phyloP scores from a whole-genome alignment of 331 rosid genomes.

The Quercus tomentella region DNA sequence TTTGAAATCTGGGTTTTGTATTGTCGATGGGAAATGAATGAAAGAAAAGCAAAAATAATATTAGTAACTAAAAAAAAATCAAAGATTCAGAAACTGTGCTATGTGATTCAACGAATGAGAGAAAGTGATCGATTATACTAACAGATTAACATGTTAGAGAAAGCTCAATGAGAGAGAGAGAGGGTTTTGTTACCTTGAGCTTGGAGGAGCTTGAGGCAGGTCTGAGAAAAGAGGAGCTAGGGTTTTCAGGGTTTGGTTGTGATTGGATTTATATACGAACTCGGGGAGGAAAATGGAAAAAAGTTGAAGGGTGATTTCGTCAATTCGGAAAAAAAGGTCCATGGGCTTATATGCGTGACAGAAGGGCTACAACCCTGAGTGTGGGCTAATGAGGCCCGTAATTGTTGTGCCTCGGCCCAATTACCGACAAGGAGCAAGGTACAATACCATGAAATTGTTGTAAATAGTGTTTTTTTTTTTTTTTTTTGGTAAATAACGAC shows the following conservation, averaged over 20 bases:
- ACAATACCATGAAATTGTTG: too few species aligned
- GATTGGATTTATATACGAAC: neutral
- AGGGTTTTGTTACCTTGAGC: constrained; percentile 34
- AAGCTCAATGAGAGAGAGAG: neutral
- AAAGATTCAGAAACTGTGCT: neutral
- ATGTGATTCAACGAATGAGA: neutral
- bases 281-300: neutral
- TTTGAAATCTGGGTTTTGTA: neutral
- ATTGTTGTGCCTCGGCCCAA: too few species aligned
- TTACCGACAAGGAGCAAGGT: too few species aligned
- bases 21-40: neutral
- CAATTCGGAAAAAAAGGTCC: neutral
- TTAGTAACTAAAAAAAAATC: neutral
- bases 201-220: constrained; percentile 4
- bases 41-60: neutral
- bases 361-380: too few species aligned
- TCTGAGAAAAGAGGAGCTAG: neutral
- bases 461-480: too few species aligned
- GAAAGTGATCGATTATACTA: neutral
- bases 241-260: constrained; percentile 2
- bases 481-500: too few species aligned
- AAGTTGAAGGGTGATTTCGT: neutral
- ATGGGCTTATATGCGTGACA: too few species aligned
- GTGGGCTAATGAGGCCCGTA: too few species aligned
- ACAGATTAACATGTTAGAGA: neutral